phyloP scores from a whole-genome alignment of 352 stramenopile species.

The Pseudoperonospora humuli region DNA sequence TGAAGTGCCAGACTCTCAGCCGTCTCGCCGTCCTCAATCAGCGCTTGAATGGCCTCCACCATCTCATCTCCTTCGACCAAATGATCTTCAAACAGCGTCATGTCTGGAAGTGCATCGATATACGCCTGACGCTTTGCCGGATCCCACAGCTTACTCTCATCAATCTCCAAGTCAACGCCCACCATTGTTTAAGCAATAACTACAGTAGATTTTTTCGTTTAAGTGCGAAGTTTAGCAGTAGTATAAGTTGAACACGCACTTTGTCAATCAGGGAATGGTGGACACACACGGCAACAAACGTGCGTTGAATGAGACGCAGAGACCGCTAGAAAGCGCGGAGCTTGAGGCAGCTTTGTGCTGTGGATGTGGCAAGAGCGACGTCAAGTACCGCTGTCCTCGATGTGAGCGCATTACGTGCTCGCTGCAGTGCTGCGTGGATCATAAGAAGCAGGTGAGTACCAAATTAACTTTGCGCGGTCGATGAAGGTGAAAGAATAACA shows the following conservation, averaged over 20 bases:
- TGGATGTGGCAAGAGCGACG: slow-evolving; percentile 34
- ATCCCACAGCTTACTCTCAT: slow-evolving; percentile 83
- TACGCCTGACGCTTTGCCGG: slow-evolving; percentile 72
- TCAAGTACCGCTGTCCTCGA: slow-evolving; percentile 83
- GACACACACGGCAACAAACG: slow-evolving; percentile 31
- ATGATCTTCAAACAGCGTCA: slow-evolving; percentile 86
- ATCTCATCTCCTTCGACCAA: slow-evolving; percentile 81
- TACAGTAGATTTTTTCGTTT: not conserved
- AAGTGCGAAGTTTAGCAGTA: slow-evolving; percentile 12
- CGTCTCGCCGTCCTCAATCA: slow-evolving; percentile 84
- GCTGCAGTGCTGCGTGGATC: slow-evolving; percentile 60
- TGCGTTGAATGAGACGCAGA: slow-evolving; percentile 16
- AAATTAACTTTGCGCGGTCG: not conserved
- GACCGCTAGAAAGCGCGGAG: not conserved
- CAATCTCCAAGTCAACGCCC: slow-evolving; percentile 79
- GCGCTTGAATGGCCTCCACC: slow-evolving; percentile 78
- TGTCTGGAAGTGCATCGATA: slow-evolving; percentile 78
- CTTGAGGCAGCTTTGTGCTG: slow-evolving; percentile 29
- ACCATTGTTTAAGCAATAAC: slow-evolving; percentile 46
- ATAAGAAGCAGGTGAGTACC: slow-evolving; percentile 66
- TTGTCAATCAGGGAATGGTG: slow-evolving; percentile 13
- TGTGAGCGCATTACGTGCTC: slow-evolving; percentile 82
- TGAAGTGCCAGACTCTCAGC: slow-evolving; percentile 77
- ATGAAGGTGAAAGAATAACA: slow-evolving; percentile 2
- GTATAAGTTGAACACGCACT: no score